Evolutionary conservation across 1,284 basidiomycete genomes (phyloP), one percentile per base, ranked within the genome.

Genomic region (Coniophora puteana): DNA sequence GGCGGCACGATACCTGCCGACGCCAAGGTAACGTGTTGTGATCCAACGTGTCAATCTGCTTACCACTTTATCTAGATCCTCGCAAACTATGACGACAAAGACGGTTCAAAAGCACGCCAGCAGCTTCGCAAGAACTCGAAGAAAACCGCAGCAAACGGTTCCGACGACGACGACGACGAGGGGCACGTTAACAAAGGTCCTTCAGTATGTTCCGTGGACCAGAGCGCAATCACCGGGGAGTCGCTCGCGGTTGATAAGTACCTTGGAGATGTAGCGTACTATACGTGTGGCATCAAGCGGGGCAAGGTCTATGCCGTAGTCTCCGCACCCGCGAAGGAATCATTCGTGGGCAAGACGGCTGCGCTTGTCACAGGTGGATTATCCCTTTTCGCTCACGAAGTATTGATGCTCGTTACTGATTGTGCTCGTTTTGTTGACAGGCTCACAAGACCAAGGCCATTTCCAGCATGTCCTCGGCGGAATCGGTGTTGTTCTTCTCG

Each of bases 191-290:
- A 70, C 54, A 74, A 70, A 49, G 74, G 74, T 13, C 72, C 74
- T 18, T 65, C 67, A 12, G 51, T 76, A 48, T 63, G 69, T 44
- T 68, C 72, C 25, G 67, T 69, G 45, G 74, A 76, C 56, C 59
- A 62, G 41, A 67, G 67, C 38, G 73, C 73, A 40, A 74, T 76
- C 42, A 76, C 73, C 18, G 72, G 74, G 44, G 74, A 77, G 53
- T 72, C 69, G 42, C 64, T 77, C 24, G 72, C 74, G 33, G 67
- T 74, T 35, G 73, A 76, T 58, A 77, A 77, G 58, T 72, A 66
- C 52, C 53, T 73, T 39, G 72, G 71, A 38, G 74, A 76, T 54
- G 64, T 62, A 16, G 67, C 71, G 1, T 59, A 63, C 48, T 69
- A 63, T 44, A 65, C 64, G 13, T 63, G 61, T 40, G 64, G 63